Percentiles rank a stretch among this genome's conserved stretches.
phyloP scores from a whole-genome alignment of 2,329 filamentous ascomycete genomes.

The Pseudogymnoascus sp. region DNA sequence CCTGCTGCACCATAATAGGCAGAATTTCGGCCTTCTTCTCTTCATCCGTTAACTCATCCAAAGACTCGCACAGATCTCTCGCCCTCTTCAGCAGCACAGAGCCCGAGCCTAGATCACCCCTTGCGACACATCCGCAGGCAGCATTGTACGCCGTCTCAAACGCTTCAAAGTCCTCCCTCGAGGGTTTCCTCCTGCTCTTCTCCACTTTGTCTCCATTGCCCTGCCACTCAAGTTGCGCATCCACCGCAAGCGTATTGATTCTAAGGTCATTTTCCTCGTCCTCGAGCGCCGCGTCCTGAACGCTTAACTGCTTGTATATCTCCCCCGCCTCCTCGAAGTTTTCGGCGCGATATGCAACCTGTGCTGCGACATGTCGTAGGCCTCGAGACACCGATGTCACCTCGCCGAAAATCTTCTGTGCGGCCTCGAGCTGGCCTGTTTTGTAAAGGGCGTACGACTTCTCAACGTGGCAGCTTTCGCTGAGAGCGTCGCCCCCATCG shows the following conservation, averaged over 20 bases:
- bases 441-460: constrained; percentile 82
- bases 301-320: constrained; percentile 56
- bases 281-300: constrained; percentile 37
- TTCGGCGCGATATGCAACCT: constrained; percentile 68
- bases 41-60: constrained; percentile 66
- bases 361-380: constrained; percentile 50
- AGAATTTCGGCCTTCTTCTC: constrained; percentile 70
- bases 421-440: constrained; percentile 61
- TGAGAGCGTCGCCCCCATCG: constrained; percentile 54
- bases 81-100: constrained; percentile 64
- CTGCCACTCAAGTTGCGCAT: constrained; percentile 68
- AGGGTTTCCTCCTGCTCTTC: constrained; percentile 42
- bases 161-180: constrained; percentile 59
- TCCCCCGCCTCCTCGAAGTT: constrained; percentile 60
- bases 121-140: constrained; percentile 66
- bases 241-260: constrained; percentile 68
- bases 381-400: constrained; percentile 26
- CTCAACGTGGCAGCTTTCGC: constrained; percentile 58
- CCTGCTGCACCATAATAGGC: constrained; percentile 70
- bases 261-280: constrained; percentile 67
- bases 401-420: constrained; percentile 37
- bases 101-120: constrained; percentile 59
- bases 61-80: constrained; percentile 62
- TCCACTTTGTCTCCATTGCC: constrained; percentile 36
- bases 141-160: constrained; percentile 81